Evolutionary conservation across 2,329 filamentous ascomycete genomes (phyloP), one percentile per base, ranked within the genome.

Genomic region (Aureobasidium sp.): DNA sequence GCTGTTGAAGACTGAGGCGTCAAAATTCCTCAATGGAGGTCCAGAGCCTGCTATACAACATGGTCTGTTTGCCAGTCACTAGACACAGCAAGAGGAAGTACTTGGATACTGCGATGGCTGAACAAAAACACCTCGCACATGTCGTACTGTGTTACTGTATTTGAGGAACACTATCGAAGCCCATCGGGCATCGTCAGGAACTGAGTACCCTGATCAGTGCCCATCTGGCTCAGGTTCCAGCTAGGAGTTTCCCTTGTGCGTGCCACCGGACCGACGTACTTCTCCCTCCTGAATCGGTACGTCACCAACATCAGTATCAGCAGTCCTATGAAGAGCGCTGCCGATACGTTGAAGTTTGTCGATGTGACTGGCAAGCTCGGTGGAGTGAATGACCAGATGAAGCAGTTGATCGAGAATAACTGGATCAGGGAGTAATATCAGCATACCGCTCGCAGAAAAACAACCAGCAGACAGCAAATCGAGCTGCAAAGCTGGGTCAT

Each of bases 131-230:
- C 21, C 21, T 21, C 21, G 21, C 21, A 21, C 21, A 21, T 21
- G 21, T 21, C 21, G 21, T 21, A 21, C 21, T 21, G 21, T 21
- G 1, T 21, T 21, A 21, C 21, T 21, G 21, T 21, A 21, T 21
- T 21, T 21, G 21, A 21, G 21, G 21, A 21, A 21, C 21, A 21
- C 21, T 21, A 21, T 21, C 21, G 21, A 21, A 21, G 21, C 21
- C 21, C 21, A 21, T 59, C 57, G 25, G 44, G 57, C 21, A 59
- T 42, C 16, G 57, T 59, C 57, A 59, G 11, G 37, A 59, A 59
- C 3, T 50, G 57, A 25, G 42, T 8, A 11, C 25, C 30, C 25
- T 41, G 44, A 3, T 14, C 36, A 10, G 57, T 59, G 16, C 45
- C 36, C 6, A 59, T 8, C 34, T 59, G 57, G 25, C 29, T 50